Conservation (phyloP, 2,329 filamentous ascomycete species). For the Xylariaceae sp. region DNA sequence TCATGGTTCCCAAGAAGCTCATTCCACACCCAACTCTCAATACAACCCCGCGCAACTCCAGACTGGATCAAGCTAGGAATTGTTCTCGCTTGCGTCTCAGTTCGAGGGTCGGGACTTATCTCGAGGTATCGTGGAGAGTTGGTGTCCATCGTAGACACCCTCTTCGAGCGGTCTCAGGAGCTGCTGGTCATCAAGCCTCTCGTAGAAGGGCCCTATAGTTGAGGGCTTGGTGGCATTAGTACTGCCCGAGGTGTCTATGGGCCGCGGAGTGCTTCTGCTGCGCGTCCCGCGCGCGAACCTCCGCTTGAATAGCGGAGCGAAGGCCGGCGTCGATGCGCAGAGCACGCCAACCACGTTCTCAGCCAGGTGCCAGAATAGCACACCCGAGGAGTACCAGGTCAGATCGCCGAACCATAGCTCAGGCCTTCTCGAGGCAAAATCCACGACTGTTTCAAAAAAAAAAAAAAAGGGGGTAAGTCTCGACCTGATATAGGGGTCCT, state of each 20-base stretch:
- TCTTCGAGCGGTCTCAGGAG: background rate
- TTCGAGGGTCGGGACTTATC: background rate
- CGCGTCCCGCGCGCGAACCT: background rate
- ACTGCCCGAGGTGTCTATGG: background rate
- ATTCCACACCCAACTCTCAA: background rate
- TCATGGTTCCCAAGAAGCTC: too few species aligned
- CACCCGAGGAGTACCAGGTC: slow-evolving; percentile 16
- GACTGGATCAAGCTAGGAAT: slow-evolving; percentile 6
- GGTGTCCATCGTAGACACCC: slow-evolving; percentile 4
- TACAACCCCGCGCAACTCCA: background rate
- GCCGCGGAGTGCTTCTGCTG: background rate
- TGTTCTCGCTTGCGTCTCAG: slow-evolving; percentile 1
- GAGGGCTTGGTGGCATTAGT: background rate
- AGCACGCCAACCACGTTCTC: slow-evolving; percentile 17
- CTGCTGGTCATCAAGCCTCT: slow-evolving; percentile 7
- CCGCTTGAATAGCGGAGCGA: slow-evolving; percentile 10
- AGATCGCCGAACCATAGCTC: slow-evolving; percentile 12
- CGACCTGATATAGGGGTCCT: too few species aligned
- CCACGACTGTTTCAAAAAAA: slow-evolving; percentile 11
- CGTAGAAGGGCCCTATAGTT: slow-evolving; percentile 6
- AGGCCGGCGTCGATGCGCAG: slow-evolving; percentile 15
- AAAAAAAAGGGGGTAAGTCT: too few species aligned
- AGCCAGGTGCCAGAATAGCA: slow-evolving; percentile 19
- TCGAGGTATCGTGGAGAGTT: background rate
- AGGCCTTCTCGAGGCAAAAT: slow-evolving; percentile 8